Evolutionary conservation across 495 filamentous ascomycete species (phyloP).

Genomic region (Penicillium subrubescens): DNA sequence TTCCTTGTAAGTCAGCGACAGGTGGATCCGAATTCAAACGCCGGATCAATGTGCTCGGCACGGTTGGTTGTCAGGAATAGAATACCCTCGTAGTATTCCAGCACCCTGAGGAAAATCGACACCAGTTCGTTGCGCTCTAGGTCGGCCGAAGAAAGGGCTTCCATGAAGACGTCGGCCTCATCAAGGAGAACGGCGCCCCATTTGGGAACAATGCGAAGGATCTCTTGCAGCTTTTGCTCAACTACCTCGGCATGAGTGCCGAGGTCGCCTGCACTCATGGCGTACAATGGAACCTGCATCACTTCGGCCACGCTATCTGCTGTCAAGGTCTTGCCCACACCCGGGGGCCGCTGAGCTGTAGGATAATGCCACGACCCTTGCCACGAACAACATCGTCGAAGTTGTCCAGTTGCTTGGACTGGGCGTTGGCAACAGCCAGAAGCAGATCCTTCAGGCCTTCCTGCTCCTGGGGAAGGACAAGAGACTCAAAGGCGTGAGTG

Average conservation of each 20-base stretch:
- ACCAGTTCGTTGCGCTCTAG: conserved; percentile 48
- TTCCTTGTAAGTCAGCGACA: conserved; percentile 49
- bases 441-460: conserved; percentile 34
- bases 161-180: conserved; percentile 52
- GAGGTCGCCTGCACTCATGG: conserved; percentile 58
- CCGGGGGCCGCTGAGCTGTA: conserved; percentile 44
- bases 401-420: conserved; percentile 25
- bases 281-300: conserved; percentile 34
- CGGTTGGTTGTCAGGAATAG: conserved; percentile 64
- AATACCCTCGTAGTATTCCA: conserved; percentile 61
- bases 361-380: conserved; percentile 40
- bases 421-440: conserved; percentile 33
- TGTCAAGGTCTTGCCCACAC: conserved; percentile 47
- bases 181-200: conserved; percentile 54
- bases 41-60: conserved; percentile 48
- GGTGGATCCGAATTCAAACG: conserved; percentile 55
- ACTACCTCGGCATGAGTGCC: conserved; percentile 51
- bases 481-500: conserved; percentile 53
- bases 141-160: conserved; percentile 35
- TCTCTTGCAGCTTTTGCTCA: conserved; percentile 50
- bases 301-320: conserved; percentile 41
- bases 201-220: conserved; percentile 49
- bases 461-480: conserved; percentile 47
- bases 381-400: conserved; percentile 37
- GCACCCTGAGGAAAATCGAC: conserved; percentile 52